phyloP scores from a whole-genome alignment of 768 basidiomycete genomes.

The Termitomyces sp. region DNA sequence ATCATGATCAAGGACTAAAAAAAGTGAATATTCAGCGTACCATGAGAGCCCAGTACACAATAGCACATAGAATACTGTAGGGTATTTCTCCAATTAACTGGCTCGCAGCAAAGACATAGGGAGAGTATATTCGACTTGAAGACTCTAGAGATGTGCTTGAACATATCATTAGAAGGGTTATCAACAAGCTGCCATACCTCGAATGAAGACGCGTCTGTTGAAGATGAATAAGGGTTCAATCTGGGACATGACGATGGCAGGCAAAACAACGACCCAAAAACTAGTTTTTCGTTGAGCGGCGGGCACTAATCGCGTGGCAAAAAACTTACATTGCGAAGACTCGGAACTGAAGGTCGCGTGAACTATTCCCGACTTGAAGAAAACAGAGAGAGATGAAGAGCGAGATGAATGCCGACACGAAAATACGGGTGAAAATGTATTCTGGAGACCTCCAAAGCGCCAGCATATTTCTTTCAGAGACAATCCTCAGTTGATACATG shows the following conservation, averaged over 20 bases:
- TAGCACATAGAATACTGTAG: slow-evolving; percentile 62
- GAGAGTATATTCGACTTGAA: slow-evolving; percentile 81
- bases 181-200: slow-evolving; percentile 20
- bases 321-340: slow-evolving; percentile 67
- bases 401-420: slow-evolving; percentile 67
- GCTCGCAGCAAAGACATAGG: slow-evolving; percentile 78
- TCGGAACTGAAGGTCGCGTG: slow-evolving; percentile 71
- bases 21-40: slow-evolving; percentile 24
- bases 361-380: slow-evolving; percentile 61
- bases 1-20: not conserved
- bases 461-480: slow-evolving; percentile 59
- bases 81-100: slow-evolving; percentile 83
- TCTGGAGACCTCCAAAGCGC: slow-evolving; percentile 82
- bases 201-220: slow-evolving; percentile 48
- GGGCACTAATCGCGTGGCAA: not conserved
- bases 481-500: slow-evolving; percentile 65
- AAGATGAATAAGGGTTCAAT: slow-evolving; percentile 81
- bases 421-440: slow-evolving; percentile 80
- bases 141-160: slow-evolving; percentile 40
- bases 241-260: slow-evolving; percentile 74
- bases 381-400: slow-evolving; percentile 75
- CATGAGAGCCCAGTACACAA: slow-evolving; percentile 75
- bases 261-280: slow-evolving; percentile 63
- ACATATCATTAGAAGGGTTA: not conserved
- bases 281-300: slow-evolving; percentile 21